Evolutionary conservation across 1,139 yeast genomes (phyloP), one percentile per base, ranked within the genome.

Genomic region (Blastobotrys elegans): DNA sequence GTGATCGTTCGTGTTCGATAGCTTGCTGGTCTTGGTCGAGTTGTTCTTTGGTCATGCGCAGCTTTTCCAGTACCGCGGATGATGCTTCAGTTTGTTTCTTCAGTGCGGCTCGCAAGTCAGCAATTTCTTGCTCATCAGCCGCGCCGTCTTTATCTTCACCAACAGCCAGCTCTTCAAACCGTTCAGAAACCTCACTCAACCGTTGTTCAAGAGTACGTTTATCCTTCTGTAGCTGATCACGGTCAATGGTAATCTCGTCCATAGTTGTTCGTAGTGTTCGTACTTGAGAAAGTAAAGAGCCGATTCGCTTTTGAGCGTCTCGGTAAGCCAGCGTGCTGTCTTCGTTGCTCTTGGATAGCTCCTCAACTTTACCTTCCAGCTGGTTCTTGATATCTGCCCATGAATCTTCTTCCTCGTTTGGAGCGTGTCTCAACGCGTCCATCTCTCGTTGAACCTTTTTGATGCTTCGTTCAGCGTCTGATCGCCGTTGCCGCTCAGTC

Each of bases 381-480:
- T 76, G 74, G 6, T 72, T 66, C 47, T 74, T 73, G 49, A 73
- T 77, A 22, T 70, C 66, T 34, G 66, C 63, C 51, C 80, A 65
- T 5, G 58, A 50, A 10, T 53, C 52, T 36, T 51, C 56, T 30
- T 49, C 48, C 2, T 51, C 53, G 21, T 44, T 46, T 29, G 49
- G 41, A 26, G 44, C 30, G 45, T 51, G 39, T 45, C 50, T 49
- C 16, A 51, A 48, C 33, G 48, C 47, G 10, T 53, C 57, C 41
- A 60, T 49, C 30, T 54, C 53, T 10, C 59, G 45, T 41, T 54
- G 53, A 39, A 55, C 43, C 30, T 79, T 76, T 53, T 84, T 89
- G 46, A 80, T 67, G 52, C 83, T 84, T 54, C 81, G 74, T 42
- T 77, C 78, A 47, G 84, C 65, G 30, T 76, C 78, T 0, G 56